Percentiles rank a stretch among this genome's conserved stretches.
phyloP scores from a whole-genome alignment of 352 stramenopile genomes.

The Phytophthora pluvialis region DNA sequence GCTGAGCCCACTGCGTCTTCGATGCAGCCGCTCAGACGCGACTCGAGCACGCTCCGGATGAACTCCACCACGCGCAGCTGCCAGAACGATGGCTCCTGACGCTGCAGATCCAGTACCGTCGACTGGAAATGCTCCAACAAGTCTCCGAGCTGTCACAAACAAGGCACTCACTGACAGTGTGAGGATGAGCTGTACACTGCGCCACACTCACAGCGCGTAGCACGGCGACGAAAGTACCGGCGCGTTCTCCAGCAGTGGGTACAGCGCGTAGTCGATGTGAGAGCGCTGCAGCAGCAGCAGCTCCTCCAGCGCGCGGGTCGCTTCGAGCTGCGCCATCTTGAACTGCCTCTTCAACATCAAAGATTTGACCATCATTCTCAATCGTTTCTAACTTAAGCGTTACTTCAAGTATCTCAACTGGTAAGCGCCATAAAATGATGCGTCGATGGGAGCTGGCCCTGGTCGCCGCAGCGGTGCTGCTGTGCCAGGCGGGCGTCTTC shows the following conservation, averaged over 20 bases:
- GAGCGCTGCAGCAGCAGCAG: constrained; percentile 51
- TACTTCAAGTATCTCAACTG: too few relatives aligned
- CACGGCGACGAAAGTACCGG: constrained; percentile 24
- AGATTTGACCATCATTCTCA: not conserved
- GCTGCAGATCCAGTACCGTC: constrained; percentile 36
- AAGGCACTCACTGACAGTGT: not conserved
- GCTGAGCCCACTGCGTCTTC: constrained; percentile 2
- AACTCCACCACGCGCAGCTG: constrained; percentile 52
- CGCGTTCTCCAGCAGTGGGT: constrained; percentile 40
- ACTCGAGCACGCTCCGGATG: constrained; percentile 37
- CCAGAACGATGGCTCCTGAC: constrained; percentile 61
- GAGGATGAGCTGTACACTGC: not conserved
- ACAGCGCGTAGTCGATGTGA: constrained; percentile 45
- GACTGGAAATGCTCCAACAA: constrained; percentile 42
- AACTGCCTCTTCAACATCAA: constrained; percentile 27
- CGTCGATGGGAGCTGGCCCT: constrained; percentile 28
- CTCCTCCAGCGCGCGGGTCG: constrained; percentile 45
- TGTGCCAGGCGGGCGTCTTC: constrained; percentile 65
- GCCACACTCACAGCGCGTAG: not conserved
- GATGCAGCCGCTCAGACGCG: constrained; percentile 17
- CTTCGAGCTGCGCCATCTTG: constrained; percentile 11
- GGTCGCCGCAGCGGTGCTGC: constrained; percentile 32
- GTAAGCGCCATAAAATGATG: constrained; percentile 17
- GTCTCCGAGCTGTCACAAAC: constrained; percentile 35
- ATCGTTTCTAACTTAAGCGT: not conserved